phyloP scores from a whole-genome alignment of 768 basidiomycete species.

The Candolleomyces aberdarensis region DNA sequence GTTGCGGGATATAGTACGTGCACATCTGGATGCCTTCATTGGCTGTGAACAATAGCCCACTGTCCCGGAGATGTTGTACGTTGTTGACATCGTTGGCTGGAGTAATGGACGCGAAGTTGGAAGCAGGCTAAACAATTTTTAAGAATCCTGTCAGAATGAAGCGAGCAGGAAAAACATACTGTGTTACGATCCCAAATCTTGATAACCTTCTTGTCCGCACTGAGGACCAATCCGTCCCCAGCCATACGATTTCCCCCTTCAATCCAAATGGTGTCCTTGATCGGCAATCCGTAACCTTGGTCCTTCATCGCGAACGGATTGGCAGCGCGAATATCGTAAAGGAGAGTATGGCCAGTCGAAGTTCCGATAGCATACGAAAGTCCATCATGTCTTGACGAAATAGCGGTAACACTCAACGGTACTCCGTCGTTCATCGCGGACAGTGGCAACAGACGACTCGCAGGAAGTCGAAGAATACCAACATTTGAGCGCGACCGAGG shows the following conservation, averaged over 20 bases:
- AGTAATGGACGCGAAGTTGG: slow-evolving; percentile 90
- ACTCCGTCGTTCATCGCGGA: slow-evolving; percentile 26
- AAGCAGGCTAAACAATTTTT: slow-evolving; percentile 53
- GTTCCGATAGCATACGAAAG: slow-evolving; percentile 94
- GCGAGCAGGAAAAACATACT: slow-evolving; percentile 40
- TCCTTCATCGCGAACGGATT: slow-evolving; percentile 88
- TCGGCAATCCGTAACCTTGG: slow-evolving; percentile 92
- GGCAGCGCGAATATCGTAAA: slow-evolving; percentile 90
- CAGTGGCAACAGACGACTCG: slow-evolving; percentile 44
- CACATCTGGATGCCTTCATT: slow-evolving; percentile 98
- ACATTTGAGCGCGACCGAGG: slow-evolving; percentile 77
- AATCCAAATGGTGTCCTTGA: slow-evolving; percentile 85
- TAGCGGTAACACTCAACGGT: slow-evolving; percentile 70
- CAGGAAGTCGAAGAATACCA: slow-evolving; percentile 64
- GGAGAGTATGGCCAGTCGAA: slow-evolving; percentile 88
- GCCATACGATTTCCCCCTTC: slow-evolving; percentile 83
- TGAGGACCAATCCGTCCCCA: slow-evolving; percentile 84
- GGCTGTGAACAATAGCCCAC: slow-evolving; percentile 86
- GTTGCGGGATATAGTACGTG: slow-evolving; percentile 91
- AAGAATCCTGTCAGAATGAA: not conserved
- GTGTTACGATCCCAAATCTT: slow-evolving; percentile 93
- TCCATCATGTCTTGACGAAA: slow-evolving; percentile 84
- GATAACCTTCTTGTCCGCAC: slow-evolving; percentile 94
- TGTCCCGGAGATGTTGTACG: slow-evolving; percentile 84
- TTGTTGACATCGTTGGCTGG: slow-evolving; percentile 89